Percentiles rank a stretch among this genome's conserved stretches.
Evolutionary conservation across 2,329 filamentous ascomycete genomes (phyloP).

Genomic region (Aspergillus cejpii): DNA sequence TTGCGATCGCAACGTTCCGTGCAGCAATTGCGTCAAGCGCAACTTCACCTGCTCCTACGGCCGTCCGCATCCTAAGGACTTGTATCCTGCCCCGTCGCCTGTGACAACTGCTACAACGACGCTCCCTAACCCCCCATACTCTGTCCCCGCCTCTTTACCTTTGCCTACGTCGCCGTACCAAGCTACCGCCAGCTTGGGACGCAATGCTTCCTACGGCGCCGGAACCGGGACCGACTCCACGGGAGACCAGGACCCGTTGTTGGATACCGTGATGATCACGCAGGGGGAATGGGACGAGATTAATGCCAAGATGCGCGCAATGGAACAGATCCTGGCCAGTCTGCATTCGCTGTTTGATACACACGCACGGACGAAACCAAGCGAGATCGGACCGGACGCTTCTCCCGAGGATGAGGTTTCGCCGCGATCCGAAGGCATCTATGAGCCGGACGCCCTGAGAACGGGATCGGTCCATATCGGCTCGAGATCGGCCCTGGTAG

Average conservation of each 20-base stretch:
- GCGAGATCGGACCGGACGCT: conserved; percentile 9
- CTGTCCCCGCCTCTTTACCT: conserved; percentile 10
- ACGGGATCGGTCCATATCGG: conserved; percentile 54
- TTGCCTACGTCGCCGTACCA: background rate
- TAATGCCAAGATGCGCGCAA: conserved; percentile 30
- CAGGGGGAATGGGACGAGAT: conserved; percentile 34
- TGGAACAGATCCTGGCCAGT: conserved; percentile 32
- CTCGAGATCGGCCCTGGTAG: conserved; percentile 51
- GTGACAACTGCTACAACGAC: conserved; percentile 13
- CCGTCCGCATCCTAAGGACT: conserved; percentile 20
- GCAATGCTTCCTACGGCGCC: conserved; percentile 17
- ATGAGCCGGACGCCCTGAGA: conserved; percentile 29
- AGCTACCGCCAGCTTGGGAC: conserved; percentile 7
- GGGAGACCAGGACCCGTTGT: conserved; percentile 15
- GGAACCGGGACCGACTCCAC: conserved; percentile 9
- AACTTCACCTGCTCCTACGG: conserved; percentile 37
- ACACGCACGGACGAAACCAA: conserved; percentile 19
- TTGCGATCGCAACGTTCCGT: conserved; percentile 39
- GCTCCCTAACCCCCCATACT: conserved; percentile 12
- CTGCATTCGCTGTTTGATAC: conserved; percentile 27
- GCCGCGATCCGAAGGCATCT: conserved; percentile 22
- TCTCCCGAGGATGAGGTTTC: conserved; percentile 15
- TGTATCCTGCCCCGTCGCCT: conserved; percentile 10
- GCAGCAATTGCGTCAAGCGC: conserved; percentile 38
- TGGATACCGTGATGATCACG: conserved; percentile 28